Conservation (phyloP, 306 rosid genomes). For the Cucurbita argyrosperma region DNA sequence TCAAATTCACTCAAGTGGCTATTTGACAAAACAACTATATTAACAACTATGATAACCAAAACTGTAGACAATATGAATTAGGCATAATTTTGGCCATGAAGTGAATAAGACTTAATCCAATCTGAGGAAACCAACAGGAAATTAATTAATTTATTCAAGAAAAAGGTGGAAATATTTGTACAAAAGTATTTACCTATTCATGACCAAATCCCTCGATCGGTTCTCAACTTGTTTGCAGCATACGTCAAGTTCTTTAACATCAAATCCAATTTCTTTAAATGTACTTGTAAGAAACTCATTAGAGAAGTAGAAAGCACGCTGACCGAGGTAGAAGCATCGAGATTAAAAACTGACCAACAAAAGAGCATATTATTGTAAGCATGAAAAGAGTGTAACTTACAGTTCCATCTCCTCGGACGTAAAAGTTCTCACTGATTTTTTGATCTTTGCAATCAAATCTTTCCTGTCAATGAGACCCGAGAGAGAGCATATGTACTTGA, state of each 20-base stretch:
- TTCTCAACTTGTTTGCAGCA: slow-evolving; percentile 96
- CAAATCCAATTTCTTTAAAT: slow-evolving; percentile 73
- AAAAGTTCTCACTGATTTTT: slow-evolving; percentile 74
- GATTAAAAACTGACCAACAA: slow-evolving; percentile 5
- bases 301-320: slow-evolving; percentile 93
- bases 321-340: slow-evolving; percentile 15
- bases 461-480: slow-evolving; percentile 36
- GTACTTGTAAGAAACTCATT: slow-evolving; percentile 64
- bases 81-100: neutral
- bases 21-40: neutral
- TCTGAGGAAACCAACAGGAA: neutral
- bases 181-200: slow-evolving; percentile 52
- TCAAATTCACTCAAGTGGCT: neutral
- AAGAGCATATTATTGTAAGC: neutral
- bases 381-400: slow-evolving; percentile 34
- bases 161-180: neutral
- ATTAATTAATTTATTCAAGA: neutral
- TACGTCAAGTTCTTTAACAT: slow-evolving; percentile 42
- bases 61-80: neutral
- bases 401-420: slow-evolving; percentile 91
- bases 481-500: neutral
- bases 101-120: neutral
- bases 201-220: slow-evolving; percentile 65
- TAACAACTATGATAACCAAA: neutral
- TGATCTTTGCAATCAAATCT: slow-evolving; percentile 77